Base-by-base conservation (phyloP, 148 eudicot genomes). In the Vaccinium myrtillus region DNA sequence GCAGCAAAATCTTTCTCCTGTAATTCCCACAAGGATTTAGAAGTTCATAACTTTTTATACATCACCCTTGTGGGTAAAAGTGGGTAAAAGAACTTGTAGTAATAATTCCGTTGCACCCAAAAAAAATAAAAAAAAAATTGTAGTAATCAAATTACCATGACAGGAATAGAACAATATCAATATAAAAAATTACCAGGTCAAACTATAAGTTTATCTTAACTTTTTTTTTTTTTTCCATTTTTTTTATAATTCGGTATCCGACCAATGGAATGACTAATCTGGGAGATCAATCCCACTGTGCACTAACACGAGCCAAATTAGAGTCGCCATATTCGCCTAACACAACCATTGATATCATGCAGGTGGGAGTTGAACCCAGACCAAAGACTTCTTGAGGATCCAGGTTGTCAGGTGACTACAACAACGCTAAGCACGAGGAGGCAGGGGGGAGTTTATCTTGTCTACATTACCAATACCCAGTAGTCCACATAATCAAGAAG, bases 1-100 rank as follows among this genome's bases (percentile, higher is more conserved):
- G 95, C 97, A 23, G 91, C 90, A 75, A 97, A 61, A 70, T 97
- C 98, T 51, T 85, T 93, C 80, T 94, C 98, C 99, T 97, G 88
- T 9, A 79, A 79, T 27, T 21, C 36, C 8, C n/a, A 73, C 50
- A 36, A 39, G 49, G 49, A 73, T 27, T 15, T 6, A 21, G 16
- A 43, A 79, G 83, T 13, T 70, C 86, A 53, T 46, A 6, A 55
- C 43, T 54, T 56, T 43, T 80, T n/a, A 15, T 78, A 11, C 6
- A 79, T 32, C 27, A 56, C 27, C 19, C 30, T 56, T 49, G 39
- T 6, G 80, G 36, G 16, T 15, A 27, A 78, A 18, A 56, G 39
- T 6, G 80, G 36, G 16, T 15, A 27, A 78, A 18, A 56, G 43
- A 15, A 16, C 63, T 63, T 23, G 50, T 1, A 63, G 51, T 23